Evolutionary conservation across 2,329 filamentous ascomycete genomes (phyloP).

Genomic region (Colletotrichum camelliae): DNA sequence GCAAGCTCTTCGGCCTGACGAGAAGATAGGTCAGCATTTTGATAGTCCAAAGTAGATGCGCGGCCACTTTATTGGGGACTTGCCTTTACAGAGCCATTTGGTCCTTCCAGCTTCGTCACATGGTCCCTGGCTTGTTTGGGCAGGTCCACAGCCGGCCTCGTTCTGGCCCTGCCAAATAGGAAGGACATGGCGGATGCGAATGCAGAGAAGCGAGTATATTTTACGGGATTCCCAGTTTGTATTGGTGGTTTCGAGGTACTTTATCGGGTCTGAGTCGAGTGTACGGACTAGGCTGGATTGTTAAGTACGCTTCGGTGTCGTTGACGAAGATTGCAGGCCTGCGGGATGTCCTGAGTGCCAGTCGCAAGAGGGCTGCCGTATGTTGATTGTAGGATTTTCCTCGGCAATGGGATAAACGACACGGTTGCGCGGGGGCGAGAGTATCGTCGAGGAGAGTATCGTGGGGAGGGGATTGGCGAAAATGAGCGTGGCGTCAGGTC

Average conservation of each 20-base stretch:
- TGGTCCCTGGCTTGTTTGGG: conserved; percentile 62
- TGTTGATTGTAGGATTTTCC: neutral
- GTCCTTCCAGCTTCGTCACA: conserved; percentile 57
- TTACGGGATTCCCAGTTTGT: neutral
- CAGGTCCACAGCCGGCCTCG: conserved; percentile 57
- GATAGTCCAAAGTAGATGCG: conserved; percentile 7
- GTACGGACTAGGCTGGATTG: neutral
- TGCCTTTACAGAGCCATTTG: conserved; percentile 54
- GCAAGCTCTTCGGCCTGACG: conserved; percentile 83
- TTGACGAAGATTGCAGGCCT: neutral
- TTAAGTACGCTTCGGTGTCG: neutral
- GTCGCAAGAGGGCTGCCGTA: neutral
- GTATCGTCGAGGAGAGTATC: neutral
- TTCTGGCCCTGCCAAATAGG: conserved; percentile 58
- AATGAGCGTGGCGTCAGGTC: neutral
- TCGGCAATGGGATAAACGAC: too few species aligned
- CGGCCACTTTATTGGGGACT: neutral
- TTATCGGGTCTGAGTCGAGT: neutral
- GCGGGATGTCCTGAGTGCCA: neutral
- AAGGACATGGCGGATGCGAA: conserved; percentile 52
- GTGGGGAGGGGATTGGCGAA: neutral
- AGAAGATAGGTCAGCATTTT: conserved; percentile 26
- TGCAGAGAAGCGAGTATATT: neutral
- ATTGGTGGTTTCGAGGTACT: neutral
- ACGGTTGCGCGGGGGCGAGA: neutral